Conservation (phyloP, 805 yeast genomes). For the Tetrapisispora namnaoensis region DNA sequence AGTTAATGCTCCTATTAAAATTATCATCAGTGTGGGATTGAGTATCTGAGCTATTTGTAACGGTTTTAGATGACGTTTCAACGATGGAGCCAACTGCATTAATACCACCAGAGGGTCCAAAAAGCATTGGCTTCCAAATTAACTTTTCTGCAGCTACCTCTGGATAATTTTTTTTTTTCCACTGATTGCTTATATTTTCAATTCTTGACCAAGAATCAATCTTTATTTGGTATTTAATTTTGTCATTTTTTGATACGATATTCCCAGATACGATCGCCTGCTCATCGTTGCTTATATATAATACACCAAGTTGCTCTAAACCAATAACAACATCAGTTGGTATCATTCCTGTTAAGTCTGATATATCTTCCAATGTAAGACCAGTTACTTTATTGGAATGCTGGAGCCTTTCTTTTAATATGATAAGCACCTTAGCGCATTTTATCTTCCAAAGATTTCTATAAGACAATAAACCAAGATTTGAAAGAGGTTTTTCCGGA, state of each 20-base stretch:
- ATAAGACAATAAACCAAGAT: slow-evolving; percentile 76
- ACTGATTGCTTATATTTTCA: slow-evolving; percentile 33
- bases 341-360: slow-evolving; percentile 73
- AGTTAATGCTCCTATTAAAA: slow-evolving; percentile 40
- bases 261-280: slow-evolving; percentile 37
- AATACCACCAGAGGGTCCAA: slow-evolving; percentile 81
- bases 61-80: slow-evolving; percentile 20
- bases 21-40: slow-evolving; percentile 19
- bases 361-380: slow-evolving; percentile 50
- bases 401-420: slow-evolving; percentile 5
- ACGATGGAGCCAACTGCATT: slow-evolving; percentile 35
- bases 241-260: slow-evolving; percentile 23
- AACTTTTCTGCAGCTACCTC: slow-evolving; percentile 43
- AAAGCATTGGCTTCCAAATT: slow-evolving; percentile 74
- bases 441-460: slow-evolving; percentile 76
- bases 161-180: slow-evolving; percentile 47
- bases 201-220: slow-evolving; percentile 35
- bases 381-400: background rate
- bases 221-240: slow-evolving; percentile 42
- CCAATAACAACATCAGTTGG: slow-evolving; percentile 82
- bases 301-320: slow-evolving; percentile 61
- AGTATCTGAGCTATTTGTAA: slow-evolving; percentile 7
- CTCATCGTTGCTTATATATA: slow-evolving; percentile 23
- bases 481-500: slow-evolving; percentile 91
- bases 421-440: slow-evolving; percentile 36